Percentiles rank a stretch among this genome's conserved stretches.
Evolutionary conservation across 2,329 filamentous ascomycete genomes (phyloP).

Genomic region (Epichloe gansuensis): DNA sequence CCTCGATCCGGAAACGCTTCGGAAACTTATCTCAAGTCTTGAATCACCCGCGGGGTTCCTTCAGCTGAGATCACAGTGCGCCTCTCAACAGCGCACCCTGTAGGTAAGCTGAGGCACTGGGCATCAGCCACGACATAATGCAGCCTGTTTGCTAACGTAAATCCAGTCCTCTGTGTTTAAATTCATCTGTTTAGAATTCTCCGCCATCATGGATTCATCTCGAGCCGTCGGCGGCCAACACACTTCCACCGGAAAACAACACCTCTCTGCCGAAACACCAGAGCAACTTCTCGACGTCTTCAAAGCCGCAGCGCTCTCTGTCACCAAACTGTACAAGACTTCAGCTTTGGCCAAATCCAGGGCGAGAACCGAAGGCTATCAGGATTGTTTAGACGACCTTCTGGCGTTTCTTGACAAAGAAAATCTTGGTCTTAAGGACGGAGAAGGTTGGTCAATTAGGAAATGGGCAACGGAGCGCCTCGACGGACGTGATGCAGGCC

Average conservation of each 20-base stretch:
- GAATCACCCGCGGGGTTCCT: slow-evolving; percentile 4
- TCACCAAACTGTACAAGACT: slow-evolving; percentile 93
- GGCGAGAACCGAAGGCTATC: slow-evolving; percentile 71
- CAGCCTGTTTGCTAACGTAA: background rate
- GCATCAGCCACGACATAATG: background rate
- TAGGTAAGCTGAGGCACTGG: background rate
- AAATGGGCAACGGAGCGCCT: slow-evolving; percentile 57
- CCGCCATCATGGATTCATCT: slow-evolving; percentile 7
- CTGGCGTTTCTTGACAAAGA: slow-evolving; percentile 74
- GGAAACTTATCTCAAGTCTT: background rate
- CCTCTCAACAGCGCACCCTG: background rate
- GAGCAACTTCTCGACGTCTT: slow-evolving; percentile 75
- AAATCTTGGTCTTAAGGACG: slow-evolving; percentile 63
- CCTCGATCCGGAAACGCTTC: background rate
- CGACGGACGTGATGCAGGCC: slow-evolving; percentile 44
- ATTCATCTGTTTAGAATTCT: background rate
- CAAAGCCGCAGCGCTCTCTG: slow-evolving; percentile 80
- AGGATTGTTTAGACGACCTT: slow-evolving; percentile 85
- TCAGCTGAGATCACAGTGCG: background rate
- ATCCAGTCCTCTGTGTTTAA: background rate
- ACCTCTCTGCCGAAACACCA: slow-evolving; percentile 27
- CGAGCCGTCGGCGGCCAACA: slow-evolving; percentile 6
- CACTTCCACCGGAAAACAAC: slow-evolving; percentile 16
- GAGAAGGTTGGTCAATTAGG: slow-evolving; percentile 55
- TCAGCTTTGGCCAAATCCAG: slow-evolving; percentile 66